These are phyloP conservation scores for Syzygium jambos DNA, from an alignment of 345 rosid genomes.

Conservation along the genomic window DNA sequence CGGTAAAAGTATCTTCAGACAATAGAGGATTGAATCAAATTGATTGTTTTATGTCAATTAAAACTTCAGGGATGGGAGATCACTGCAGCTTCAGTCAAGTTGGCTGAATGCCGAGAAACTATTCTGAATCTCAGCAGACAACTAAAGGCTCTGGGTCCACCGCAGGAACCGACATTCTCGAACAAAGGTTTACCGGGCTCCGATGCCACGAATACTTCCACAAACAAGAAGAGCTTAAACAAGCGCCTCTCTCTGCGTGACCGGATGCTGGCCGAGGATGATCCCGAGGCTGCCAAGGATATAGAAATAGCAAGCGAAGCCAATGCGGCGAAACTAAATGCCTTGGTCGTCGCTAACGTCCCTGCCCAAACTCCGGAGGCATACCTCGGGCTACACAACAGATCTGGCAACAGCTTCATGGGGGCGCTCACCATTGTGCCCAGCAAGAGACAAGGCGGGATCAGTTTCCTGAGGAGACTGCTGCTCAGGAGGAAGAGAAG, in stretches of 20 bases:
- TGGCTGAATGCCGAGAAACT: conserved; percentile 90
- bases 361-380: conserved; percentile 6
- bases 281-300: conserved; percentile 20
- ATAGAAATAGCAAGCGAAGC: conserved; percentile 7
- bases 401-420: conserved; percentile 5
- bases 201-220: conserved; percentile 7
- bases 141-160: conserved; percentile 60
- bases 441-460: conserved; percentile 45
- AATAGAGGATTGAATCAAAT: not conserved
- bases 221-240: conserved; percentile 16
- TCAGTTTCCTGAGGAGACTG: conserved; percentile 55
- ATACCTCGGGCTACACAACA: conserved; percentile 13
- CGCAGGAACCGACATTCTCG: conserved; percentile 29
- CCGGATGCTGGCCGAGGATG: conserved; percentile 53
- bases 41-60: not conserved
- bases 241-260: conserved; percentile 49
- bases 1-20: not conserved
- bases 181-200: conserved; percentile 29
- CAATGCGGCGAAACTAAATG: not conserved
- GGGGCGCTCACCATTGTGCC: conserved; percentile 33
- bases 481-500: conserved; percentile 65
- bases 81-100: conserved; percentile 59
- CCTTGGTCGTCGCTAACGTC: not conserved
- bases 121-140: conserved; percentile 67
- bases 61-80: conserved; percentile 56